phyloP scores from a whole-genome alignment of 208 protist genomes.

The Strigomonas culicis region DNA sequence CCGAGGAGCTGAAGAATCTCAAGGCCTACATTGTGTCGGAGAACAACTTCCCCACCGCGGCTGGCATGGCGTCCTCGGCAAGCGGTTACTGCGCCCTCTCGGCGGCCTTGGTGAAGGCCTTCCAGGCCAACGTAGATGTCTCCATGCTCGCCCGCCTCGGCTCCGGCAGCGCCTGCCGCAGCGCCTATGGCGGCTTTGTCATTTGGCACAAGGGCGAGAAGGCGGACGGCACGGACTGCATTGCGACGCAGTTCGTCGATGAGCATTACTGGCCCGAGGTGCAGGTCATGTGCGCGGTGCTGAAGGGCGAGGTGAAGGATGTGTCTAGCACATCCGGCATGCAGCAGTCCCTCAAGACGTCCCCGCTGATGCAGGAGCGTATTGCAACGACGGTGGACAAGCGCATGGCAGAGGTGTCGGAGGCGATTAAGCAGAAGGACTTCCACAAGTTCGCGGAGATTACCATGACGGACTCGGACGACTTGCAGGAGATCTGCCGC shows the following conservation, averaged over 20 bases:
- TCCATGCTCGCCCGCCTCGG: constrained; percentile 90
- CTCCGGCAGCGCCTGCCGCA: constrained; percentile 97
- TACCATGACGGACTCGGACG: constrained; percentile 95
- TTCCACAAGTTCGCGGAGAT: constrained; percentile 94
- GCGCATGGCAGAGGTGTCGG: constrained; percentile 90
- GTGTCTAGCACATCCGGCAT: constrained; percentile 96
- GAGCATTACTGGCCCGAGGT: constrained; percentile 94
- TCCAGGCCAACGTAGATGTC: constrained; percentile 66
- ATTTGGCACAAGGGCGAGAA: constrained; percentile 95
- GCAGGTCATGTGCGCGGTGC: constrained; percentile 88
- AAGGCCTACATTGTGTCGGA: constrained; percentile 92
- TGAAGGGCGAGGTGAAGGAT: constrained; percentile 94
- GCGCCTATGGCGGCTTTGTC: constrained; percentile 98
- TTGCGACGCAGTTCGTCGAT: constrained; percentile 90
- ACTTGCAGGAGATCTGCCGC: constrained; percentile 97
- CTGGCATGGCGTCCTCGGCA: constrained; percentile 98
- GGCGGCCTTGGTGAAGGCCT: constrained; percentile 73
- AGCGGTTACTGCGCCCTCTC: constrained; percentile 96
- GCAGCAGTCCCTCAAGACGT: constrained; percentile 94
- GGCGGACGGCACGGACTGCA: constrained; percentile 81
- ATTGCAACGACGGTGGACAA: constrained; percentile 82
- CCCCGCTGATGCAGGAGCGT: constrained; percentile 85
- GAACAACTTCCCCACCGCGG: constrained; percentile 99
- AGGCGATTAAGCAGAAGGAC: constrained; percentile 91
- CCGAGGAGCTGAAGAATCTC: constrained; percentile 33